Evolutionary conservation across 2,329 filamentous ascomycete species (phyloP).

Genomic region (Aschersonia sp.): DNA sequence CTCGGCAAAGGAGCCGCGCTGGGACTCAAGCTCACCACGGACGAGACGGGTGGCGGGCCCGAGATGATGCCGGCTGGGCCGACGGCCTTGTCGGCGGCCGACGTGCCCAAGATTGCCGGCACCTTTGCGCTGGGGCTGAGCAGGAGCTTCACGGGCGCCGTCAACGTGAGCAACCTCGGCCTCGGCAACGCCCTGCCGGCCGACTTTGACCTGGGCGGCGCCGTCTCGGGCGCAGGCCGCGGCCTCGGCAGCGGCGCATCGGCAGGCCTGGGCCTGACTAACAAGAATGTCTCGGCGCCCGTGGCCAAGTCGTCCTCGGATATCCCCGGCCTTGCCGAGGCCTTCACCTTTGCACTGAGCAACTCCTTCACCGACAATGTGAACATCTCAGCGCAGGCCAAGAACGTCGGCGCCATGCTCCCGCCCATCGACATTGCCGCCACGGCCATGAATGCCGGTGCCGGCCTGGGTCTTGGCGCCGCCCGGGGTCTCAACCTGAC

Average conservation of each 20-base stretch:
- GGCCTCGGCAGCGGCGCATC: slow-evolving; percentile 7
- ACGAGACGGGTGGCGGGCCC: neutral
- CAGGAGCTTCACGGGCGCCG: slow-evolving; percentile 1
- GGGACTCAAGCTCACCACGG: slow-evolving; percentile 3
- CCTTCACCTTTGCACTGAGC: slow-evolving; percentile 7
- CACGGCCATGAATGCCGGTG: slow-evolving; percentile 6
- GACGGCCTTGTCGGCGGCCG: neutral
- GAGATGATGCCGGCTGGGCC: neutral
- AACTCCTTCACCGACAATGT: slow-evolving; percentile 6
- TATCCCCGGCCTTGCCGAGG: slow-evolving; percentile 3
- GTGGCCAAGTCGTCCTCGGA: neutral
- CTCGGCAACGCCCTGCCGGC: neutral
- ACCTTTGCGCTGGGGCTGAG: slow-evolving; percentile 3
- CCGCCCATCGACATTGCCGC: slow-evolving; percentile 4
- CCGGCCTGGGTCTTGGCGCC: slow-evolving; percentile 7
- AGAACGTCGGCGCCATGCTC: slow-evolving; percentile 2
- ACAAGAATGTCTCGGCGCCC: slow-evolving; percentile 1
- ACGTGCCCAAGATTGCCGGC: slow-evolving; percentile 3
- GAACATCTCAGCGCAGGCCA: slow-evolving; percentile 2
- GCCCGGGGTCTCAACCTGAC: slow-evolving; percentile 8
- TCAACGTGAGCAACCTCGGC: slow-evolving; percentile 1
- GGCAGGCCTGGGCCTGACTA: slow-evolving; percentile 5
- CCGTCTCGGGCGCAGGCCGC: slow-evolving; percentile 5
- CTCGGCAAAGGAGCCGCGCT: slow-evolving; percentile 4
- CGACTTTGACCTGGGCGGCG: slow-evolving; percentile 2